Evolutionary conservation across 2,329 filamentous ascomycete genomes (phyloP), one percentile per base, ranked within the genome.

Genomic region (Penicillium expansum): DNA sequence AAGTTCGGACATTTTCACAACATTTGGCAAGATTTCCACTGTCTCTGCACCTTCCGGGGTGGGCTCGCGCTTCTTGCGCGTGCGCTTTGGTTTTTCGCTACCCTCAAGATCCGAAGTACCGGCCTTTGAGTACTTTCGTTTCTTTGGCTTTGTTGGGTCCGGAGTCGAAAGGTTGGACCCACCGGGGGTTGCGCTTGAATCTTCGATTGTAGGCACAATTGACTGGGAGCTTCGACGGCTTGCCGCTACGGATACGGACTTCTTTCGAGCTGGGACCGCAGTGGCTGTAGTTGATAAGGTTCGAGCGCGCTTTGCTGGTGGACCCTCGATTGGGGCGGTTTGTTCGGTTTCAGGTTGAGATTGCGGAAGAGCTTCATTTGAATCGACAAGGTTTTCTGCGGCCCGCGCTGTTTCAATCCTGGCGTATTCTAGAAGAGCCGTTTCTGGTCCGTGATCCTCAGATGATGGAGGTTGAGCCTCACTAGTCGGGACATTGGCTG

Each of bases 1-100:
- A 2, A 87, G 70, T 44, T 84, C 80, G 32, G 76, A 79, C 84
- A 88, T 87, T 51, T 79, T 83, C 3, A 83, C 75, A 20, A 76
- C 73, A 13, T 78, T 75, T 0, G 83, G 78, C 50, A 83, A 77
- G 48, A 87, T 86, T 70, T 82, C 71, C 8, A 78, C 67, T 13
- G 66, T 62, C 58, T 82, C 80, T 1, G 79, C 76, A 56, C 76
- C 75, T 57, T 81, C 79, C 2, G 80, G 80, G 2, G 78, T 80
- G 9, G 69, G 64, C 54, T 76, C 74, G 16, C 75, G 74, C 61
- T 69, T 69, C 56, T 66, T 71, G 42, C 74, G 71, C 22, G 64
- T 65, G 42, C 62, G 67, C 56, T 62, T 71, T 44, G 62, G 44
- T 29, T 61, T 65, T 33, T 59, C 59, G 1, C 60, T 30, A 24